Conservation (phyloP, 2,329 filamentous ascomycete species). For the Aureobasidium uvarum region DNA sequence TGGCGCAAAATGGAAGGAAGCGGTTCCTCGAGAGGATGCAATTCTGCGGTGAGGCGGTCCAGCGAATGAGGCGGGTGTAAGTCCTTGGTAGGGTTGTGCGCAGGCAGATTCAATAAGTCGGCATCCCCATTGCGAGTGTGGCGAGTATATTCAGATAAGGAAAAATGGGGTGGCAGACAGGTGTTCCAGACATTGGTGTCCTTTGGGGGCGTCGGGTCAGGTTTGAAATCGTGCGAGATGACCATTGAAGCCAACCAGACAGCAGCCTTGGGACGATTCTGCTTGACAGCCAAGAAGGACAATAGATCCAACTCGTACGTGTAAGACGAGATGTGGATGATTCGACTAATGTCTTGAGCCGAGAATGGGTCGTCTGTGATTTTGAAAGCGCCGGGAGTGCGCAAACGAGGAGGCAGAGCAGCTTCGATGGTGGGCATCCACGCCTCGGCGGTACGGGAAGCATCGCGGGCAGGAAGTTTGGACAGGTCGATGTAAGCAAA, state of each 20-base stretch:
- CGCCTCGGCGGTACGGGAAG: not conserved
- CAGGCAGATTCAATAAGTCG: not conserved
- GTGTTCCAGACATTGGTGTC: constrained; percentile 16
- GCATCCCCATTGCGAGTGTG: not conserved
- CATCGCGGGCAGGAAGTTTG: not conserved
- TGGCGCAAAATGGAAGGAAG: constrained; percentile 30
- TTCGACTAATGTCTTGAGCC: constrained; percentile 15
- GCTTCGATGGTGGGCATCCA: constrained; percentile 18
- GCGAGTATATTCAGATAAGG: not conserved
- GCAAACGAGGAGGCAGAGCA: constrained; percentile 17
- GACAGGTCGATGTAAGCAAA: constrained; percentile 8
- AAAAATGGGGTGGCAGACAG: not conserved
- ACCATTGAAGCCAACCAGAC: constrained; percentile 49
- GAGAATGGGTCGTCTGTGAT: not conserved
- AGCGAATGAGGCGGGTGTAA: constrained; percentile 16
- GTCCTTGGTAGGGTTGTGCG: not conserved
- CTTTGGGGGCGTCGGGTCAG: not conserved
- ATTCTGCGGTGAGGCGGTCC: constrained; percentile 32
- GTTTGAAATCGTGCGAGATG: constrained; percentile 36
- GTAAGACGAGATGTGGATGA: constrained; percentile 16
- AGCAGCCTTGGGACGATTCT: constrained; percentile 46
- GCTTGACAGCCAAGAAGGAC: constrained; percentile 41
- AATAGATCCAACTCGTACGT: constrained; percentile 40
- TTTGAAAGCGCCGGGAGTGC: not conserved
- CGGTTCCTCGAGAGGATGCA: not conserved